Evolutionary conservation across 139 green algal genomes (phyloP).

Genomic region (Auxenochlorella protothecoides): DNA sequence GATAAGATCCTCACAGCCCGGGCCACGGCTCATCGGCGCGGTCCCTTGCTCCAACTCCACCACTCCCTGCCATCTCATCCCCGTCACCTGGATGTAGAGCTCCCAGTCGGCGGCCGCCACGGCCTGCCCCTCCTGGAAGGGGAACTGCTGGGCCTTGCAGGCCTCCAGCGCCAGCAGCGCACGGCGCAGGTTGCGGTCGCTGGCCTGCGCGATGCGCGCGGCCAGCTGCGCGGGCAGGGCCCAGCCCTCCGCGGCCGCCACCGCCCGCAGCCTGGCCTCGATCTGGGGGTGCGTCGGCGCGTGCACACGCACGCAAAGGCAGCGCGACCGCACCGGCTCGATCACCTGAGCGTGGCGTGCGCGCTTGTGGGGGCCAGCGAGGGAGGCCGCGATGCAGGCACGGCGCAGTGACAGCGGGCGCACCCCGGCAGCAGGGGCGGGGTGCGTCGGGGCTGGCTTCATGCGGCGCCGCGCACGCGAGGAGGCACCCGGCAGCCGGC

Average conservation of each 20-base stretch:
- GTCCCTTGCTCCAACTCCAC: background rate
- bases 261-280: constrained; percentile 45
- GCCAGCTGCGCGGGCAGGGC: constrained; percentile 52
- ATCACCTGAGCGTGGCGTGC: constrained; percentile 52
- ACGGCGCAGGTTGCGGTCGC: constrained; percentile 72
- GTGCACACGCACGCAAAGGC: constrained; percentile 80
- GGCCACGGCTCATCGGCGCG: no score
- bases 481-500: no score
- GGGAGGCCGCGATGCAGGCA: background rate
- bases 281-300: constrained; percentile 59
- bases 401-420: background rate
- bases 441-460: no score
- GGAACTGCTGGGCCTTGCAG: constrained; percentile 49
- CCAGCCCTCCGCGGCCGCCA: constrained; percentile 70
- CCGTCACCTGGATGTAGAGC: constrained; percentile 65
- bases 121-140: constrained; percentile 46
- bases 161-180: constrained; percentile 86
- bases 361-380: background rate
- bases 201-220: constrained; percentile 40
- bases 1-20: no score
- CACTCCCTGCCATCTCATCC: background rate
- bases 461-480: no score
- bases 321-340: constrained; percentile 84
- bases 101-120: constrained; percentile 83
- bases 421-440: background rate